Base-by-base conservation (phyloP, 106 monocot species). In the Dendrobium nobile region DNA sequence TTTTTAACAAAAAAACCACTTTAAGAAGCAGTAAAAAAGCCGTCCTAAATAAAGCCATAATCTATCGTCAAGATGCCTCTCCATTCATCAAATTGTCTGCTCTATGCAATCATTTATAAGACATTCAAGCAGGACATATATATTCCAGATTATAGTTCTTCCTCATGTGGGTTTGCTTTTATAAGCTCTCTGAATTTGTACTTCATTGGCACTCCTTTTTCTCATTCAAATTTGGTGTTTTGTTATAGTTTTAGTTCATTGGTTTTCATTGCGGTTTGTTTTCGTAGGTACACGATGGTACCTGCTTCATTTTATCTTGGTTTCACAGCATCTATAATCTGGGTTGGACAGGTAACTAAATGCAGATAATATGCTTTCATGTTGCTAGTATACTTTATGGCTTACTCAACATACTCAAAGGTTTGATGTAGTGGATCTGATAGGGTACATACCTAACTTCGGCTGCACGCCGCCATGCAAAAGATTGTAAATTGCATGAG, bases 221-320 rank as follows among this genome's bases (percentile, higher is more conserved):
- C 11, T 70, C 2, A 15, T 37, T 28, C 28, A 15, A 33, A 70
- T 74, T 74, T 42, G 33, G 18, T 42, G 42, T 20, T 74, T 74
- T 74, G 44, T 44, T 42, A 3, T 18, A 42, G 44, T 20, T 43
- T 43, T 74, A 43, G 9, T 20, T 43, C 74, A 41, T 28, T 4
- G 37, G 15, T 5, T 74, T 18, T 20, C 2, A n/a, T 43, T 42
- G 13, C 20, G 13, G 47, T 26, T 76, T 76, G 76, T n/a, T 76
- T 51, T 48, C 81, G n/a, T 82, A 98, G 98, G 98, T 99, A 99
- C 74, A 91, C 95, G 2, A 98, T 98, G 98, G 87, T 95, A 41
- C 98, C 98, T 13, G 91, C 98, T 54, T 95, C 98, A 72, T 31
- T 99, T 4, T 95, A 95, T 88, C 94, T 99, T 77, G 98, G 98